phyloP scores from a whole-genome alignment of 2,329 filamentous ascomycete genomes.

The Alternaria infectoria region DNA sequence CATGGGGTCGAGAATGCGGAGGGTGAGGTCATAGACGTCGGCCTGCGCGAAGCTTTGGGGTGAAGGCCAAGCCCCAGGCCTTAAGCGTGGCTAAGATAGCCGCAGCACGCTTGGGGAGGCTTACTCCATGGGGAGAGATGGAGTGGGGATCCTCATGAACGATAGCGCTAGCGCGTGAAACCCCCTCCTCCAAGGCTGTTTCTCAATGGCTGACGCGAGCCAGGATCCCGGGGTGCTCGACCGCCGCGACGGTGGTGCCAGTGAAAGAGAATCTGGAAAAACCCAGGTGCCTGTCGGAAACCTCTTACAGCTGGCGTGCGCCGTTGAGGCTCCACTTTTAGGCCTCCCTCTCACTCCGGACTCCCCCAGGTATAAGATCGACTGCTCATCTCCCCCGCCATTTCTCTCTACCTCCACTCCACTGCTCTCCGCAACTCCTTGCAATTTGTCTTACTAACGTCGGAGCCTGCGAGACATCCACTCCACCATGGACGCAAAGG shows the following conservation, averaged over 20 bases:
- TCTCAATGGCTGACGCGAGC: slow-evolving; percentile 4
- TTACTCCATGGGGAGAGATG: slow-evolving; percentile 14
- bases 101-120: slow-evolving; percentile 6
- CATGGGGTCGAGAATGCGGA: not conserved
- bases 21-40: slow-evolving; percentile 12
- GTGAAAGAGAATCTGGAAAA: not conserved
- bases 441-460: not conserved
- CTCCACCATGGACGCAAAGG: slow-evolving; percentile 10
- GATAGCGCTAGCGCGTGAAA: slow-evolving; percentile 1
- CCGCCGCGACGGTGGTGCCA: not conserved
- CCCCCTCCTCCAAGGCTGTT: slow-evolving; percentile 6
- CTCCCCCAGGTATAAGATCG: slow-evolving; percentile 10
- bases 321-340: slow-evolving; percentile 12
- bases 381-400: not conserved
- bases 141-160: slow-evolving; percentile 11
- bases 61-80: not conserved
- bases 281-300: not conserved
- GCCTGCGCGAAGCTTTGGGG: slow-evolving; percentile 9
- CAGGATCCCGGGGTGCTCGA: slow-evolving; percentile 4
- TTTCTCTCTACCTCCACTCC: slow-evolving; percentile 4
- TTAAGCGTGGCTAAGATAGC: slow-evolving; percentile 11
- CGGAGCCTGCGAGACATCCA: not conserved
- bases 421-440: not conserved
- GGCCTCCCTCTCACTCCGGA: slow-evolving; percentile 10
- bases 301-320: slow-evolving; percentile 9